These are phyloP conservation scores for Xylogone sp. DNA, from an alignment of 2,329 filamentous ascomycete genomes.

Conservation along the genomic window DNA sequence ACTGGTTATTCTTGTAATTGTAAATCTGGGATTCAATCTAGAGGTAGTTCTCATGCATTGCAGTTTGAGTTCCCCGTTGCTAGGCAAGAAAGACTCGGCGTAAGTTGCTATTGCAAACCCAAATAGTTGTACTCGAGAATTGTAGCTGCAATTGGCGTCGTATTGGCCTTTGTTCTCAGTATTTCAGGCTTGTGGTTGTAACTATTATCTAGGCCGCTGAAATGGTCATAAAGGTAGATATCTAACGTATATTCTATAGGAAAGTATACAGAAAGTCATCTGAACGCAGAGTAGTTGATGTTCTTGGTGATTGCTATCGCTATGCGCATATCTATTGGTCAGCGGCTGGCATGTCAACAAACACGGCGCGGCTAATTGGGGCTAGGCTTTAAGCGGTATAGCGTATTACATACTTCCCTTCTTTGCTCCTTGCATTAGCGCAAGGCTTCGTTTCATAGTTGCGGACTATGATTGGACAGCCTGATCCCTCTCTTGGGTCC, in stretches of 20 bases:
- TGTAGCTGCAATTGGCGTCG: too few relatives aligned
- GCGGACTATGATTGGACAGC: not conserved
- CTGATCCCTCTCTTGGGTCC: not conserved
- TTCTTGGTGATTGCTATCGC: not conserved
- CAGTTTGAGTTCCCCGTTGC: too few relatives aligned
- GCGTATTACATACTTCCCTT: not conserved
- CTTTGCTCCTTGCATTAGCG: not conserved
- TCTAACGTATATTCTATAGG: not conserved
- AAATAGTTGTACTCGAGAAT: too few relatives aligned
- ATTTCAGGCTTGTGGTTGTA: too few relatives aligned
- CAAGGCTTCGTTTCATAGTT: not conserved
- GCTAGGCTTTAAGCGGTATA: not conserved
- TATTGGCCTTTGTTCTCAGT: too few relatives aligned
- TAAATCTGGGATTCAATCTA: slow-evolving; percentile 16
- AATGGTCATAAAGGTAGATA: not conserved
- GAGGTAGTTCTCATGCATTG: too few relatives aligned
- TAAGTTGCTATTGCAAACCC: too few relatives aligned
- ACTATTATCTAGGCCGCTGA: too few relatives aligned
- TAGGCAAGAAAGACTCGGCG: too few relatives aligned
- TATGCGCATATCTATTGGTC: not conserved
- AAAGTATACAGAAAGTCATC: too few relatives aligned
- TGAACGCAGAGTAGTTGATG: slow-evolving; percentile 4
- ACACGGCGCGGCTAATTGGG: not conserved
- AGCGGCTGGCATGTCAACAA: not conserved
- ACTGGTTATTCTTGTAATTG: slow-evolving; percentile 5